Evolutionary conservation across 176 grass and related monocot genomes (phyloP).

Genomic region (Carex parvula): DNA sequence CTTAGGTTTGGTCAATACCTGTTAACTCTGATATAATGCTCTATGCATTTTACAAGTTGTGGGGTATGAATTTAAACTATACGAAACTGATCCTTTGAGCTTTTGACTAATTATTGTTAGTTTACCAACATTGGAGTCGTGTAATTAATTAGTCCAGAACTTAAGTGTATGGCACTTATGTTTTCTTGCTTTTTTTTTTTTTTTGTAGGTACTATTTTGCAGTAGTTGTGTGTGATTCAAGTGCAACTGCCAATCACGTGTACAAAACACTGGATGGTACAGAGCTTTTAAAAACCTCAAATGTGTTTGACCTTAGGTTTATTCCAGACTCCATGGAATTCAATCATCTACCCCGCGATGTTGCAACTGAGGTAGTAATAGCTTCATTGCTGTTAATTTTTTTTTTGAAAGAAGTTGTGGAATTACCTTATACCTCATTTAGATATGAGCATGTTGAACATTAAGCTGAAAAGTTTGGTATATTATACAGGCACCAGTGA

Average conservation of each 20-base stretch:
- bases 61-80: background rate
- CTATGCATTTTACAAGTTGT: background rate
- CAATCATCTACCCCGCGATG: slow-evolving; percentile 53
- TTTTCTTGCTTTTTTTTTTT: background rate
- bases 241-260: slow-evolving; percentile 72
- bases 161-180: background rate
- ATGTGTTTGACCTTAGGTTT: slow-evolving; percentile 80
- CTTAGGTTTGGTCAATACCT: background rate
- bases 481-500: slow-evolving; percentile 46
- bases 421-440: background rate
- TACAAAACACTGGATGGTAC: slow-evolving; percentile 78
- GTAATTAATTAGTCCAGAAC: background rate
- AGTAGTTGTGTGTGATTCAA: slow-evolving; percentile 79
- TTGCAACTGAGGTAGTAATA: slow-evolving; percentile 54
- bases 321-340: slow-evolving; percentile 80
- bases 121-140: background rate
- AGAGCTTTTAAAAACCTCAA: slow-evolving; percentile 73
- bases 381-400: background rate
- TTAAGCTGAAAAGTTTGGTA: background rate
- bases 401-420: background rate
- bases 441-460: background rate
- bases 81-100: background rate
- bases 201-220: slow-evolving; percentile 83
- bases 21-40: background rate
- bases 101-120: background rate